Evolutionary conservation across 495 filamentous ascomycete genomes (phyloP), one percentile per base, ranked within the genome.

Genomic region (Hypoxylon intermedium): DNA sequence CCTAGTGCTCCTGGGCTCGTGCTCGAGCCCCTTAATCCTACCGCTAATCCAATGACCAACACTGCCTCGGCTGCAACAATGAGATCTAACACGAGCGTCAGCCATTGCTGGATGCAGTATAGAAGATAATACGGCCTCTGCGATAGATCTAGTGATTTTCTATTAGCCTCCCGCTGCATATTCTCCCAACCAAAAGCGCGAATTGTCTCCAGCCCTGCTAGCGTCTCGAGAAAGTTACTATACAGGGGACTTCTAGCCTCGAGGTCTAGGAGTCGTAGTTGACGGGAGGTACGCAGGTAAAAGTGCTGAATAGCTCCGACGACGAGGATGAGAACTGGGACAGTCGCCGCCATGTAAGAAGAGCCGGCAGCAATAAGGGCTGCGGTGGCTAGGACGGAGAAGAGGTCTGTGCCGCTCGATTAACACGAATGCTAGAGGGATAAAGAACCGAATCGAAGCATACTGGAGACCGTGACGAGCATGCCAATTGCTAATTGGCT

Each of bases 261-360:
- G 2, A 86, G 72, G 49, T 87, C 84, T 1, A 88, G 65, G 0
- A 86, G 59, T 15, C 85, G 78, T 2, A 88, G 48, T 56, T 87
- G 85, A 4, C 82, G 78, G 0, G 81, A 84, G 0, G 81, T 83
- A 11, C 80, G 76, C 0, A 87, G 74, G 50, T 87, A 87, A 67
- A 79, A 75, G 6, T 68, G 73, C 52, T 87, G 83, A 2, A 86
- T 50, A 1, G 79, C 4, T 33, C 69, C 83, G n/a, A 84, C 19
- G 2, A 50, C 52, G 70, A 28, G 19, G 79, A 67, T 34, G 75
- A 36, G 6, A 60, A 61, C 9, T 69, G 28, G 5, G 67, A 62
- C 0, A 76, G 58, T 31, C 58, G 61, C 9, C 67, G 72, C 2
- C 66, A 62, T 26, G 24, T 26, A 26, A 26, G 24, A 26, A 4